These are phyloP conservation scores for Malassezia dermatis DNA, from an alignment of 1,284 basidiomycete species.

Conservation along the genomic window DNA sequence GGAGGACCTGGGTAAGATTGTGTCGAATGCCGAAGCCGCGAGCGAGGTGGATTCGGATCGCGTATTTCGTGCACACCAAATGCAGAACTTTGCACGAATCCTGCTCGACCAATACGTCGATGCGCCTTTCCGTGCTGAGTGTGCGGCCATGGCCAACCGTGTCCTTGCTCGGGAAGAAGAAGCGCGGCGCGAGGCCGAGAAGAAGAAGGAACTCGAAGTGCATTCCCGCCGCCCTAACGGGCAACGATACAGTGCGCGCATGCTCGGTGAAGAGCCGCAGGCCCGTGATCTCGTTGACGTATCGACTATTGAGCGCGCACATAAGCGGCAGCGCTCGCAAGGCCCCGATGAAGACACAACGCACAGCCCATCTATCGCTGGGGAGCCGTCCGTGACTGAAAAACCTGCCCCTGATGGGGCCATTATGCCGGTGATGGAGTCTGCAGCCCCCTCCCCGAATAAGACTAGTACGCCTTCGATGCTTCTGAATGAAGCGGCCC, in stretches of 20 bases:
- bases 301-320: constrained; percentile 19
- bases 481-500: constrained; percentile 6
- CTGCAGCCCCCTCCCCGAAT: not conserved
- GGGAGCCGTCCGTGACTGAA: not conserved
- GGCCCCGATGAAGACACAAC: not conserved
- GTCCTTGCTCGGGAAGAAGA: constrained; percentile 57
- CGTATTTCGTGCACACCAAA: constrained; percentile 74
- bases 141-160: constrained; percentile 73
- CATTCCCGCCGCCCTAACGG: constrained; percentile 26
- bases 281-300: constrained; percentile 20
- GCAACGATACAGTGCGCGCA: constrained; percentile 52
- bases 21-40: constrained; percentile 63
- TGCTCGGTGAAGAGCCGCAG: constrained; percentile 63
- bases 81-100: constrained; percentile 76
- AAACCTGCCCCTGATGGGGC: constrained; percentile 10
- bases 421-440: not conserved
- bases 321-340: constrained; percentile 26
- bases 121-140: constrained; percentile 67
- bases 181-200: constrained; percentile 25
- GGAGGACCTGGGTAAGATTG: constrained; percentile 75
- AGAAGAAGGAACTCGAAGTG: constrained; percentile 49
- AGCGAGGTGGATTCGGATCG: constrained; percentile 58
- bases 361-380: not conserved
- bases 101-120: constrained; percentile 79
- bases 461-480: constrained; percentile 19